A percentile compares a stretch with the other conserved stretches of the same genome.
phyloP scores from a whole-genome alignment of 1,284 basidiomycete species.

The Neonothopanus nambi region DNA sequence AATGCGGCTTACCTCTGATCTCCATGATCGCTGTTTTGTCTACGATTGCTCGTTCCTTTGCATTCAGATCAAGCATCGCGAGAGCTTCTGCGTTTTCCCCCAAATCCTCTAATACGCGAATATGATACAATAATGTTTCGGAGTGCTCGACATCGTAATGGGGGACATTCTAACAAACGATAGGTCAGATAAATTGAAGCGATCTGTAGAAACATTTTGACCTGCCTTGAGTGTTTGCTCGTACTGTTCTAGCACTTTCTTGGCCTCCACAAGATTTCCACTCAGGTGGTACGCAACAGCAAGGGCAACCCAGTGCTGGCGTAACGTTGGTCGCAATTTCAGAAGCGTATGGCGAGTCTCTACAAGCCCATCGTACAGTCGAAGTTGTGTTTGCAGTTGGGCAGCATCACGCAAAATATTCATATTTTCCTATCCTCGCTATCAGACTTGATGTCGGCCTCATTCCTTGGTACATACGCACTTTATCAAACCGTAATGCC shows the following conservation, averaged over 20 bases:
- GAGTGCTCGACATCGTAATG: slow-evolving; percentile 84
- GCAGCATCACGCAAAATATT: slow-evolving; percentile 93
- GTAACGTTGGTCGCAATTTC: slow-evolving; percentile 78
- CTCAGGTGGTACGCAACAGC: slow-evolving; percentile 89
- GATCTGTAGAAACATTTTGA: slow-evolving; percentile 6
- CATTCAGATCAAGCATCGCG: slow-evolving; percentile 62
- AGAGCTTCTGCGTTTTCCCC: slow-evolving; percentile 67
- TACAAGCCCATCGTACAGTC: slow-evolving; percentile 79
- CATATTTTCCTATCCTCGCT: slow-evolving; percentile 75
- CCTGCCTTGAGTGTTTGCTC: slow-evolving; percentile 63
- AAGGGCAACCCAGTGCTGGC: slow-evolving; percentile 89
- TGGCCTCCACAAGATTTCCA: slow-evolving; percentile 73
- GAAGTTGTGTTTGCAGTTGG: slow-evolving; percentile 88
- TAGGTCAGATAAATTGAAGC: slow-evolving; percentile 7
- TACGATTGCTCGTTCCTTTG: slow-evolving; percentile 67
- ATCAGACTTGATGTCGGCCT: slow-evolving; percentile 16
- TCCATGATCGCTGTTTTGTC: slow-evolving; percentile 75
- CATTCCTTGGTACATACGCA: slow-evolving; percentile 34
- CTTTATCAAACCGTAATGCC: slow-evolving; percentile 88
- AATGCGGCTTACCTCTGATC: slow-evolving; percentile 55
- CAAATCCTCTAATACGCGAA: slow-evolving; percentile 77
- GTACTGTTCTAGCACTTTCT: slow-evolving; percentile 73
- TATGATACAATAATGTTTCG: slow-evolving; percentile 83
- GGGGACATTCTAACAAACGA: slow-evolving; percentile 60
- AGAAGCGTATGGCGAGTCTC: slow-evolving; percentile 86